These are phyloP conservation scores for Fusarium liriodendri DNA, from an alignment of 2,329 filamentous ascomycete species.

Conservation along the genomic window DNA sequence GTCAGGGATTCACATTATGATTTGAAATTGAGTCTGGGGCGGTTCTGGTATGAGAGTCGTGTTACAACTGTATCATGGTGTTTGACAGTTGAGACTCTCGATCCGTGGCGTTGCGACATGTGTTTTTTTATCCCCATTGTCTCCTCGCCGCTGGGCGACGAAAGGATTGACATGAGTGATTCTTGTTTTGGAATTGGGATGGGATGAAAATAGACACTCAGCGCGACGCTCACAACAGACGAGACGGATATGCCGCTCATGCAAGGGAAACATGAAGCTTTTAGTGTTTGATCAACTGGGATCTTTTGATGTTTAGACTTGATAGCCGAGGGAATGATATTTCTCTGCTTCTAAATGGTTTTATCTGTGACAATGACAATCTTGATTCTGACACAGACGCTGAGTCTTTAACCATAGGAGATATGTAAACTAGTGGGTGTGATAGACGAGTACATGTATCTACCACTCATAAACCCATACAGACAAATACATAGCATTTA, in stretches of 20 bases:
- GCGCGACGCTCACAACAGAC: slow-evolving; percentile 39
- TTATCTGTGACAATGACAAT: not conserved
- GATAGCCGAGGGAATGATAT: slow-evolving; percentile 10
- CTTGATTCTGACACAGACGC: not conserved
- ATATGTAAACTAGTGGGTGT: not conserved
- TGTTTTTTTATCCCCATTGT: slow-evolving; percentile 27
- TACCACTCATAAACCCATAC: not conserved
- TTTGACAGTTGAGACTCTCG: slow-evolving; percentile 4
- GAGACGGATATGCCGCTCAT: slow-evolving; percentile 32
- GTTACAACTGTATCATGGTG: not conserved
- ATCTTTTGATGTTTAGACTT: slow-evolving; percentile 32
- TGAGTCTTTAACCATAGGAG: not conserved
- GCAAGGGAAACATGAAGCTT: slow-evolving; percentile 21
- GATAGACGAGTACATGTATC: not conserved
- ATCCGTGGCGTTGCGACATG: slow-evolving; percentile 17
- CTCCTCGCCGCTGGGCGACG: slow-evolving; percentile 21
- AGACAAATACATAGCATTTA: not conserved
- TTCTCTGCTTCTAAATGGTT: slow-evolving; percentile 1
- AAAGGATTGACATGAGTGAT: slow-evolving; percentile 29
- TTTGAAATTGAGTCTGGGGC: slow-evolving; percentile 24
- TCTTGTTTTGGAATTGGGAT: slow-evolving; percentile 25
- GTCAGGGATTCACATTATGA: slow-evolving; percentile 18
- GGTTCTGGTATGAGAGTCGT: slow-evolving; percentile 33
- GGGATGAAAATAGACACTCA: slow-evolving; percentile 34
- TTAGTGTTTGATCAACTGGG: slow-evolving; percentile 20